Evolutionary conservation across 1,284 basidiomycete genomes (phyloP).

Genomic region (Austropuccinia psidii): DNA sequence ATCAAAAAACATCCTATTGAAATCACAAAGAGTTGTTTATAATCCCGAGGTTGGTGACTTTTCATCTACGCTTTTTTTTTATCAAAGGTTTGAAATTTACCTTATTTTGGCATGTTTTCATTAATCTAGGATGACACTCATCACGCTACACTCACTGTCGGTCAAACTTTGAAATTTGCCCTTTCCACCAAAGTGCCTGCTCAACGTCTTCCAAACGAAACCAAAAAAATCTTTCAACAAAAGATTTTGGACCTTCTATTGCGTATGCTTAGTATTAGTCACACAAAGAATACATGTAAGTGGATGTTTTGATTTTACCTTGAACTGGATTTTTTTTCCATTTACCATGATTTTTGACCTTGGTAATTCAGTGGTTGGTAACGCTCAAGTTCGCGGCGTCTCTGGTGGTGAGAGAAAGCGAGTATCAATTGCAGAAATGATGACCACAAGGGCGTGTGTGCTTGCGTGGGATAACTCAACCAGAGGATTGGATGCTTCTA

Average conservation of each 20-base stretch:
- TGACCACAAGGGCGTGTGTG: conserved; percentile 50
- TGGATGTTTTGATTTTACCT: not conserved
- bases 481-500: conserved; percentile 63
- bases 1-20: too few relatives aligned
- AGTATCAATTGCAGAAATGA: conserved; percentile 57
- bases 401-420: conserved; percentile 57
- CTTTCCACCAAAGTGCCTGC: conserved; percentile 54
- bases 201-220: conserved; percentile 53
- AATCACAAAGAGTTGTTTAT: conserved; percentile 10
- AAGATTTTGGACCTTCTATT: conserved; percentile 54
- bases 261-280: conserved; percentile 51
- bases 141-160: conserved; percentile 57
- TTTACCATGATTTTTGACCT: too few relatives aligned
- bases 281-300: conserved; percentile 34
- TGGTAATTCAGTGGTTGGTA: conserved; percentile 49
- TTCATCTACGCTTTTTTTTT: not conserved
- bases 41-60: conserved; percentile 19
- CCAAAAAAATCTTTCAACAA: conserved; percentile 52
- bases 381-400: conserved; percentile 56
- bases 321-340: too few relatives aligned
- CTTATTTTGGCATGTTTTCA: conserved; percentile 15
- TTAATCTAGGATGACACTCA: conserved; percentile 57
- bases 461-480: conserved; percentile 54
- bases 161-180: conserved; percentile 55
- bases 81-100: not conserved